Evolutionary conservation across 495 filamentous ascomycete species (phyloP).

Genomic region (Podospora bellae-mahoneyi): DNA sequence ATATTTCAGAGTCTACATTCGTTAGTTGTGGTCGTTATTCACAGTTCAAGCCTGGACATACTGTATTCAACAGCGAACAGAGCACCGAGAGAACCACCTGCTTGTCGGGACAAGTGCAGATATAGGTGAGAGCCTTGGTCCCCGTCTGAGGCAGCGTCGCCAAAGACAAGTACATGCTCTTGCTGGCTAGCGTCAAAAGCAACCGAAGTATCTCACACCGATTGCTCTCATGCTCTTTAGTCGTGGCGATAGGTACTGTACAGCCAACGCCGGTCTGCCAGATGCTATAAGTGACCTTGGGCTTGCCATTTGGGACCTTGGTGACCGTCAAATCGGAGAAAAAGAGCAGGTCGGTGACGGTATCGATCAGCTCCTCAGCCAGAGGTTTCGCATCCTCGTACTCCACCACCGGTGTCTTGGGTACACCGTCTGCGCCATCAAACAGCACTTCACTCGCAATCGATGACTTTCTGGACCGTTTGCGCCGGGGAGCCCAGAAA

Average conservation of each 20-base stretch:
- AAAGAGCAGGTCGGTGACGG: slow-evolving; percentile 85
- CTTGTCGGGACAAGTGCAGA: slow-evolving; percentile 81
- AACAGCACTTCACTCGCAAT: slow-evolving; percentile 73
- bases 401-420: slow-evolving; percentile 53
- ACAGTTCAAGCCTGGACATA: slow-evolving; percentile 41
- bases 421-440: slow-evolving; percentile 65
- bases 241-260: slow-evolving; percentile 82
- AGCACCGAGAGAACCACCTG: slow-evolving; percentile 84
- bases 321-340: slow-evolving; percentile 87
- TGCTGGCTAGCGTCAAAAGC: slow-evolving; percentile 79
- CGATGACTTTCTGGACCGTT: slow-evolving; percentile 50
- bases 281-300: slow-evolving; percentile 87
- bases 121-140: slow-evolving; percentile 82
- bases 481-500: slow-evolving; percentile 81
- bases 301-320: slow-evolving; percentile 57
- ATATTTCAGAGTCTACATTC: slow-evolving; percentile 79
- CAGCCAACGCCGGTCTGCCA: slow-evolving; percentile 98
- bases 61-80: slow-evolving; percentile 95
- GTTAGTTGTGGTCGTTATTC: slow-evolving; percentile 22
- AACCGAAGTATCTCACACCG: slow-evolving; percentile 85
- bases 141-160: slow-evolving; percentile 81
- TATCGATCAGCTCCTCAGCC: slow-evolving; percentile 91
- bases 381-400: slow-evolving; percentile 83
- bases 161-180: slow-evolving; percentile 89
- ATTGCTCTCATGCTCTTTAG: slow-evolving; percentile 86